Percentiles rank a stretch among this genome's conserved stretches.
Evolutionary conservation across 176 grass and related monocot species (phyloP).

Genomic region (Hordeum vulgare): DNA sequence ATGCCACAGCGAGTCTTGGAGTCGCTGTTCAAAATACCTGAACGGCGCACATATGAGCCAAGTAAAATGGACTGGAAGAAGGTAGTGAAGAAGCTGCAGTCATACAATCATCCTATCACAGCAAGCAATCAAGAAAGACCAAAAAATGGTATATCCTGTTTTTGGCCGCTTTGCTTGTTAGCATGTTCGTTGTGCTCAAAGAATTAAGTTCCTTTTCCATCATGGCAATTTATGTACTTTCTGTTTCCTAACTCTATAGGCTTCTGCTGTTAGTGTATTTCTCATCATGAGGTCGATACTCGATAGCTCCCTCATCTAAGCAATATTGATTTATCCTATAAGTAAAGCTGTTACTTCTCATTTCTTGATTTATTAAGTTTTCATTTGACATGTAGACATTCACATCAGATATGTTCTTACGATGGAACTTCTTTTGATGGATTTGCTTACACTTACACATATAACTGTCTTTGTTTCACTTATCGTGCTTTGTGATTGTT

Average conservation of each 20-base stretch:
- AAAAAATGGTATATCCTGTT: constrained; percentile 34
- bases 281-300: background rate
- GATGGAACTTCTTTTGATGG: background rate
- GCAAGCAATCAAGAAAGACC: constrained; percentile 31
- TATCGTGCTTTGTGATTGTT: constrained; percentile 10
- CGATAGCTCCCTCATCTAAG: background rate
- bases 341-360: background rate
- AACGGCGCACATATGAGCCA: constrained; percentile 31
- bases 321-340: background rate
- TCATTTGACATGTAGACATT: background rate
- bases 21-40: constrained; percentile 65
- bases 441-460: background rate
- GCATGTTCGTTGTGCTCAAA: background rate
- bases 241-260: background rate
- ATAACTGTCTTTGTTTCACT: background rate
- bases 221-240: background rate
- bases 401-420: background rate
- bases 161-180: background rate
- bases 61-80: constrained; percentile 85
- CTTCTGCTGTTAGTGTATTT: background rate
- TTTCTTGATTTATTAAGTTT: background rate
- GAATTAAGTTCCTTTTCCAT: background rate
- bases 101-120: constrained; percentile 29
- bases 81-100: constrained; percentile 57
- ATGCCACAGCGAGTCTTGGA: constrained; percentile 61